phyloP scores from a whole-genome alignment of 2,329 filamentous ascomycete genomes.

The Xylariaceae sp. region DNA sequence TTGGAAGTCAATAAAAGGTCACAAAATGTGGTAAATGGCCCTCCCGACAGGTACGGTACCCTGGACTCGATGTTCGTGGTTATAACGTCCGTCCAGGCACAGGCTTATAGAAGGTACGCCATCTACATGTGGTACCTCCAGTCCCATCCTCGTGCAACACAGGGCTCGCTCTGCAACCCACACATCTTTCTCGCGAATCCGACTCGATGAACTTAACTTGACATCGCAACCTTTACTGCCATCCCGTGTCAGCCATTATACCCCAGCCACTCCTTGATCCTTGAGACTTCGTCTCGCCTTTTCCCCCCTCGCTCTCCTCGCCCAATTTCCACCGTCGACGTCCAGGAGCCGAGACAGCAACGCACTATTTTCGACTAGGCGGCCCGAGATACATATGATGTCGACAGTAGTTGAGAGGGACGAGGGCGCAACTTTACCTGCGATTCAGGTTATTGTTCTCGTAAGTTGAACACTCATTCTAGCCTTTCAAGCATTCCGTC shows the following conservation, averaged over 20 bases:
- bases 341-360: neutral
- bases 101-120: no score
- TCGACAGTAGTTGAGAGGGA: conserved; percentile 19
- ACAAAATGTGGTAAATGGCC: no score
- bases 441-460: conserved; percentile 70
- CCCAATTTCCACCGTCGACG: neutral
- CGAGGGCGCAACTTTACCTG: conserved; percentile 37
- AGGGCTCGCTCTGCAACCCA: no score
- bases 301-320: neutral
- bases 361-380: neutral
- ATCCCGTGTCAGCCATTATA: neutral
- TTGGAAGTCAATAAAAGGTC: no score
- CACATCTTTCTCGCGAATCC: neutral
- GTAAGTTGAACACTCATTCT: conserved; percentile 46
- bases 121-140: no score
- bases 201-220: neutral
- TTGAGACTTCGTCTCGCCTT: no score
- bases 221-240: neutral
- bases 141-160: no score
- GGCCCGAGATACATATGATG: conserved; percentile 5
- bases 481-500: conserved; percentile 3
- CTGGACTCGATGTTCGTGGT: no score
- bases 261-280: no score
- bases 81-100: no score
- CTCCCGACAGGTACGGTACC: no score